These are phyloP conservation scores for Geum urbanum DNA, from an alignment of 306 rosid genomes.

Conservation along the genomic window DNA sequence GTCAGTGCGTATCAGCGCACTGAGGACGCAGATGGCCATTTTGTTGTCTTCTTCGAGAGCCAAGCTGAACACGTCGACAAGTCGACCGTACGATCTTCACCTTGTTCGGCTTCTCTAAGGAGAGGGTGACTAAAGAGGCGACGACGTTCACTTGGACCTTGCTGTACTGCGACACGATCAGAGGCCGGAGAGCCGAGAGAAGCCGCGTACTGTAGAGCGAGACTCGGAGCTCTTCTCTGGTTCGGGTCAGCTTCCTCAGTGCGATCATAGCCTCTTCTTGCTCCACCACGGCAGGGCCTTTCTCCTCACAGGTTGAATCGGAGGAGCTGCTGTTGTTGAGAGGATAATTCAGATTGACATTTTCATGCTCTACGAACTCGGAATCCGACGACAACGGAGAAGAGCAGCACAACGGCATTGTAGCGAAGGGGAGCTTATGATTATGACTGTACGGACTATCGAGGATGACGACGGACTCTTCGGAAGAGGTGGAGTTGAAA, in stretches of 20 bases:
- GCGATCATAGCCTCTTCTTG: conserved; percentile 63
- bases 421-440: conserved; percentile 43
- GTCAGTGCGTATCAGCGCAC: conserved; percentile 61
- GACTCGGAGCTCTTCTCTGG: conserved; percentile 47
- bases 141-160: conserved; percentile 67
- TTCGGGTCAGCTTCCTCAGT: conserved; percentile 58
- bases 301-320: conserved; percentile 35
- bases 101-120: conserved; percentile 75
- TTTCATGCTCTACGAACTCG: conserved; percentile 34
- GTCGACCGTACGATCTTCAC: conserved; percentile 65
- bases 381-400: conserved; percentile 60
- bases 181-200: conserved; percentile 38
- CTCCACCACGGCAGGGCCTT: conserved; percentile 52
- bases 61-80: conserved; percentile 76
- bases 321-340: conserved; percentile 17
- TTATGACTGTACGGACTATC: conserved; percentile 49
- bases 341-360: conserved; percentile 10
- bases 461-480: conserved; percentile 38
- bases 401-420: conserved; percentile 65
- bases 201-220: conserved; percentile 56
- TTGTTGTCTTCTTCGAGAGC: conserved; percentile 77
- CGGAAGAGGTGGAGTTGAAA: conserved; percentile 48
- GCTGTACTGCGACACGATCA: conserved; percentile 52
- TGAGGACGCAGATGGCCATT: conserved; percentile 86
- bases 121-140: conserved; percentile 78